Evolutionary conservation across 2,329 filamentous ascomycete species (phyloP).

Genomic region (Aspergillus pseudoviridinutans): DNA sequence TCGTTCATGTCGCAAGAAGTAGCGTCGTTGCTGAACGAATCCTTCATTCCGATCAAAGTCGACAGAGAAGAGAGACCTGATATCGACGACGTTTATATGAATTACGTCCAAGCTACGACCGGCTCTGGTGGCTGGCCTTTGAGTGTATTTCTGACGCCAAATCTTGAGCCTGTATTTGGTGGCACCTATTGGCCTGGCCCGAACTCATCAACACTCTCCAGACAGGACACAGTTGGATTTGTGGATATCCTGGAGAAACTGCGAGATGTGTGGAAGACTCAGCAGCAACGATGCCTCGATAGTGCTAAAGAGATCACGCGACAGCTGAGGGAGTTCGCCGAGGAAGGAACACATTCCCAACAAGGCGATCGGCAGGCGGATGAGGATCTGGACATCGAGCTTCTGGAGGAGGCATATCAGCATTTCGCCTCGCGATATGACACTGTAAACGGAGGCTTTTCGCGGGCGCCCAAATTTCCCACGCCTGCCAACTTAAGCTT

Average conservation of each 20-base stretch:
- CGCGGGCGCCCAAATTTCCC: constrained; percentile 77
- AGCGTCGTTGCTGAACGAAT: constrained; percentile 74
- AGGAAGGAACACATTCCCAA: constrained; percentile 66
- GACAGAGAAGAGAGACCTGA: constrained; percentile 93
- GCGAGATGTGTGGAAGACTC: constrained; percentile 68
- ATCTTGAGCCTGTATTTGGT: constrained; percentile 90
- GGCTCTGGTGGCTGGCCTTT: constrained; percentile 89
- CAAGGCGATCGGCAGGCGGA: constrained; percentile 46
- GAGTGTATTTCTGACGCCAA: constrained; percentile 93
- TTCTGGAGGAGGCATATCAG: constrained; percentile 83
- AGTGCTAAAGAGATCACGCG: constrained; percentile 78
- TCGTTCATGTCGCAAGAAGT: constrained; percentile 82
- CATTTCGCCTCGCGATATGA: constrained; percentile 82
- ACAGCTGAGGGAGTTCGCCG: constrained; percentile 80
- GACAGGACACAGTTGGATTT: constrained; percentile 69
- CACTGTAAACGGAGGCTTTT: constrained; percentile 73
- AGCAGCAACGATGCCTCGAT: constrained; percentile 75
- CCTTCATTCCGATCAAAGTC: constrained; percentile 87
- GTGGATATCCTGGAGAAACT: constrained; percentile 79
- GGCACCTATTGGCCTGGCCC: constrained; percentile 94
- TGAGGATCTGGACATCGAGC: constrained; percentile 79
- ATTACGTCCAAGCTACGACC: constrained; percentile 91
- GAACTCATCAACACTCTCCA: constrained; percentile 49
- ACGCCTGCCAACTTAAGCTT: constrained; percentile 83
- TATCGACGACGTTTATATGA: constrained; percentile 95